These are phyloP conservation scores for Calonectria crousiana DNA, from an alignment of 2,329 filamentous ascomycete genomes.

Conservation along the genomic window DNA sequence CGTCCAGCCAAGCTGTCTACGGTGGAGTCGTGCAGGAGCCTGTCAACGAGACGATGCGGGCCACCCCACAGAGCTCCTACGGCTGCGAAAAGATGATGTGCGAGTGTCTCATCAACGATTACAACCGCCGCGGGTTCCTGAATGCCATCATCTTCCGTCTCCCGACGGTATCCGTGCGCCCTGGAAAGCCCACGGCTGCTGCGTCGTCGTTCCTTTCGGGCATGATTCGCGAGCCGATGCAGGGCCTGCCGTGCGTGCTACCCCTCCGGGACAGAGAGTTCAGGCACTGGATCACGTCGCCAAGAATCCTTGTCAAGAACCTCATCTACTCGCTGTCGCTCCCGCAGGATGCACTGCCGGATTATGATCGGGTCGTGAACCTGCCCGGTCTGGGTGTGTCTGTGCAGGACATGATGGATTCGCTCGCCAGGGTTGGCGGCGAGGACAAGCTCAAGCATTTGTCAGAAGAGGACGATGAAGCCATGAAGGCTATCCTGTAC, in stretches of 20 bases:
- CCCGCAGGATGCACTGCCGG: slow-evolving; percentile 29
- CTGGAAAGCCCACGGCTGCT: slow-evolving; percentile 68
- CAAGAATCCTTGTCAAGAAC: slow-evolving; percentile 59
- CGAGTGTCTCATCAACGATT: slow-evolving; percentile 52
- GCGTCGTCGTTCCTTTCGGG: slow-evolving; percentile 70
- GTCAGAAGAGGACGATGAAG: slow-evolving; percentile 58
- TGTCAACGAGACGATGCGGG: slow-evolving; percentile 54
- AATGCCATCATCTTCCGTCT: slow-evolving; percentile 68
- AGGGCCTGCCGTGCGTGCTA: slow-evolving; percentile 58
- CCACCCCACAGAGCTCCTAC: slow-evolving; percentile 69
- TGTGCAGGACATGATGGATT: slow-evolving; percentile 63
- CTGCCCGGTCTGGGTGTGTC: slow-evolving; percentile 62
- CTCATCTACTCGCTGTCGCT: slow-evolving; percentile 51
- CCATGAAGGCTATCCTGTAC: slow-evolving; percentile 61
- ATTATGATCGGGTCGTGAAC: slow-evolving; percentile 50
- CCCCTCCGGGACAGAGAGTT: slow-evolving; percentile 58
- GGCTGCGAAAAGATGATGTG: slow-evolving; percentile 72
- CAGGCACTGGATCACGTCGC: slow-evolving; percentile 62
- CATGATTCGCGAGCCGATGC: slow-evolving; percentile 67
- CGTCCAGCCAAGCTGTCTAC: slow-evolving; percentile 70
- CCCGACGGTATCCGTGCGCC: slow-evolving; percentile 70
- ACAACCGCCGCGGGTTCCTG: slow-evolving; percentile 63
- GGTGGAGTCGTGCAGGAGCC: slow-evolving; percentile 63
- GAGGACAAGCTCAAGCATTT: slow-evolving; percentile 55
- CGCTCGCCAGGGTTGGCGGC: slow-evolving; percentile 60